Evolutionary conservation across 169 alveolate species (phyloP), one percentile per base, ranked within the genome.

Genomic region (Eimeria praecox): DNA sequence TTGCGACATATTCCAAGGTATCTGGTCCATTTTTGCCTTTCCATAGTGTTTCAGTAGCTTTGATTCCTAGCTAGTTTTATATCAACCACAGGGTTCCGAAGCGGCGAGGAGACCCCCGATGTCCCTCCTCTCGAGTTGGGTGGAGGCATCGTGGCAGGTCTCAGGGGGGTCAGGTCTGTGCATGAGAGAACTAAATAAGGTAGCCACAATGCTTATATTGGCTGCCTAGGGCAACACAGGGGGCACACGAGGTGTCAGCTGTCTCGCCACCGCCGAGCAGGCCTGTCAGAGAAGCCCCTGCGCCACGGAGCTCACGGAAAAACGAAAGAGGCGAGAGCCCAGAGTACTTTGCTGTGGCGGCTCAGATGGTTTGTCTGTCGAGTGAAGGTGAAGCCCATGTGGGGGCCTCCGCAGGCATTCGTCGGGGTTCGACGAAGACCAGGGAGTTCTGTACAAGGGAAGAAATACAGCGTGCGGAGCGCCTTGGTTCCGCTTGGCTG

Each of bases 401-500:
- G 83, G 93, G 93, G 82, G 33, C 93, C 62, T 87, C 46, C 33
- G 38, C n/a, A 24, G 8, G 22, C 3, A 52, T 9, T 30, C 44
- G 42, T 20, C 62, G 49, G 93, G 24, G 64, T 5, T 87, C 93
- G 16, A 16, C 42, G 52, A 40, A 2, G 8, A 18, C 75, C 38
- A 38, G 78, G 24, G 93, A 62, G n/a, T 3, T 38, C 9, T 56
- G 66, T 27, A 35, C 83, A 10, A 52, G 62, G 80, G 66, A 6
- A 71, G 93, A 87, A 24, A 3, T 62, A 14, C 82, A 24, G 46
- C 38, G 93, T n/a, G 93, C 93, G 78, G 93, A 87, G 69, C 88
- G 90, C 33, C 89, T 73, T 85, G 90, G 92, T 27, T 40, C 89
- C 24, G 90, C 78, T 49, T 93, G 82, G 88, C 83, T 93, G 62